Evolutionary conservation across 1,139 yeast species (phyloP), one percentile per base, ranked within the genome.

Genomic region (Pichia sp.): DNA sequence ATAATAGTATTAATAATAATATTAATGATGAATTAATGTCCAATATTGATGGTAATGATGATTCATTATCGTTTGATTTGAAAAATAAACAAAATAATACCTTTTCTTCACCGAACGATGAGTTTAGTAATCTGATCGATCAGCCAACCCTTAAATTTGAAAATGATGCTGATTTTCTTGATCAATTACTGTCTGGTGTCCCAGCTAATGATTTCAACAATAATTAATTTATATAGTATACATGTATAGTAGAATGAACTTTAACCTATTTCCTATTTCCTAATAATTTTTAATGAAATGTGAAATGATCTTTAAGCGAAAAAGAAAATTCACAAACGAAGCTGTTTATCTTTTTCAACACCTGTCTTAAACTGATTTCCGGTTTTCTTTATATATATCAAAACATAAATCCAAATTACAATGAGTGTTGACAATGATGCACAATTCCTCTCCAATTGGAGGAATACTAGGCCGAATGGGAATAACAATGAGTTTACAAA

Each of bases 381-480:
- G 31, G 2, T 19, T 38, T 10, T 16, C 16, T 5, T 13, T 41
- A 16, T 16, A 6, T 19, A 27, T 19, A 2, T 14, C 13, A 14
- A 11, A 5, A 34, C 11, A 34, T 2, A n/a, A 27, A n/a, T 14
- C 4, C 25, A 13, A 42, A 13, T 30, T 14, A 28, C 13, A 22
- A 56, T 56, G 58, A 47, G 52, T 31, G 56, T 47, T 14, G 54
- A 53, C 4, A 47, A 52, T 11, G 39, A 61, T 30, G 62, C 62
- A 2, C 56, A 57, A 18, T 58, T 61, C 48, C 55, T 62, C 9
- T 59, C 64, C 16, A 60, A 61, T 41, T 62, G 65, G 66, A 59
- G 65, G 44, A 50, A 59, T 2, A 48, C 58, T 5, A 53, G 64
- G 46, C 49, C 59, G 2, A 46, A 43, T 29, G 45, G 42, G 30